phyloP scores from a whole-genome alignment of 106 monocot species.

The Acorus gramineus region DNA sequence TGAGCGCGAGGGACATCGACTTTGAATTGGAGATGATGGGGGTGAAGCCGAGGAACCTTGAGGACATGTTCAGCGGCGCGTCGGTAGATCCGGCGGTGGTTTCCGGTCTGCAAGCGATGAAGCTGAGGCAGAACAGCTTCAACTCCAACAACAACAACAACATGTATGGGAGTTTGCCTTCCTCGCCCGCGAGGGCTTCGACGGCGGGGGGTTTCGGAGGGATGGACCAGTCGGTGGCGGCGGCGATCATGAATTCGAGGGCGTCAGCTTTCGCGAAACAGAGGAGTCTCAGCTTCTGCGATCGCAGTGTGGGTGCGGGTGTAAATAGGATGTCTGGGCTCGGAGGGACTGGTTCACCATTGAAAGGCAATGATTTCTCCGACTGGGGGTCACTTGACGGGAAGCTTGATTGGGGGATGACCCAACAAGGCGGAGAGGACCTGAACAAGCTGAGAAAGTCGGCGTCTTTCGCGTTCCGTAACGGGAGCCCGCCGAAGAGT shows the following conservation, averaged over 20 bases:
- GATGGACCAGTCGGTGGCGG: constrained; percentile 59
- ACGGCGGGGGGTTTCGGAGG: constrained; percentile 24
- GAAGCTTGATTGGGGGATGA: constrained; percentile 77
- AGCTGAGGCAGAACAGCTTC: constrained; percentile 28
- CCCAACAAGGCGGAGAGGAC: constrained; percentile 52
- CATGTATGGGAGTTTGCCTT: constrained; percentile 14
- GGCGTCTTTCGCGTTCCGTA: constrained; percentile 47
- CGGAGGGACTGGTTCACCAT: too few species aligned
- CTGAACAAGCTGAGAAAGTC: constrained; percentile 74
- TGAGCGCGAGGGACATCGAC: constrained; percentile 46
- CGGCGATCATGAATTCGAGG: constrained; percentile 71
- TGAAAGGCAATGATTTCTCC: constrained; percentile 6
- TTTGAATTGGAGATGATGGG: constrained; percentile 46
- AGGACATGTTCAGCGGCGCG: constrained; percentile 31
- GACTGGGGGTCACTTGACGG: constrained; percentile 66
- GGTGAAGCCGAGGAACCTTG: constrained; percentile 45
- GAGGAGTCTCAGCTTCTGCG: constrained; percentile 84
- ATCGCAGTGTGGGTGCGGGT: constrained; percentile 30
- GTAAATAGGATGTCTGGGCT: too few species aligned
- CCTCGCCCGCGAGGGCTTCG: constrained; percentile 20
- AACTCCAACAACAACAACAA: constrained; percentile 13
- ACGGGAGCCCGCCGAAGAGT: constrained; percentile 1
- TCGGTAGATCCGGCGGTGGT: background rate
- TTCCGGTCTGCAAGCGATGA: background rate
- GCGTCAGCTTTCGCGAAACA: constrained; percentile 56